These are phyloP conservation scores for Neofusicoccum cordaticola DNA, from an alignment of 2,329 filamentous ascomycete genomes.

Conservation along the genomic window DNA sequence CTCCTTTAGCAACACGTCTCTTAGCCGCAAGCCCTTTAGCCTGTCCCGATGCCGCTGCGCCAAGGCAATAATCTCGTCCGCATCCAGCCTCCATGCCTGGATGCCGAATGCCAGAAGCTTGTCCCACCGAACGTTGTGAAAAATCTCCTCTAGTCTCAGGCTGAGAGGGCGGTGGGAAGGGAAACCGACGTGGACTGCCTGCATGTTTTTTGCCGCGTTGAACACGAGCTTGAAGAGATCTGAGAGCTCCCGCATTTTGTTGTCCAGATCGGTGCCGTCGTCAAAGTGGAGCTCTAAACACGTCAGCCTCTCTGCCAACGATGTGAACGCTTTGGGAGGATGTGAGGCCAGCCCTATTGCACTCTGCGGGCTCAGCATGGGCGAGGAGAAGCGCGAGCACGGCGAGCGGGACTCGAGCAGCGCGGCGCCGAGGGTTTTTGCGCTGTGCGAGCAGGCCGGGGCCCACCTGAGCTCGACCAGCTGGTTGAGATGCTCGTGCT, in stretches of 20 bases:
- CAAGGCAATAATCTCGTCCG: slow-evolving; percentile 59
- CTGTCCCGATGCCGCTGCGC: slow-evolving; percentile 55
- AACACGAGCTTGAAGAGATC: slow-evolving; percentile 58
- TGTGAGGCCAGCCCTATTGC: slow-evolving; percentile 51
- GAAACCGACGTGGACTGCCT: slow-evolving; percentile 64
- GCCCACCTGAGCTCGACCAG: slow-evolving; percentile 59
- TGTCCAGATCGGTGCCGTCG: slow-evolving; percentile 55
- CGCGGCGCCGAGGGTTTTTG: slow-evolving; percentile 57
- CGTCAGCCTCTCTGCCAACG: slow-evolving; percentile 56
- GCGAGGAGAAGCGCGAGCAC: slow-evolving; percentile 60
- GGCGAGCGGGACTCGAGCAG: slow-evolving; percentile 56
- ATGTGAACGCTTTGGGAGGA: slow-evolving; percentile 48
- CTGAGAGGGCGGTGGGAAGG: slow-evolving; percentile 56
- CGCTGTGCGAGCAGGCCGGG: slow-evolving; percentile 60
- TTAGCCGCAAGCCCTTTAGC: slow-evolving; percentile 58
- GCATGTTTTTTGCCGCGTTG: slow-evolving; percentile 57
- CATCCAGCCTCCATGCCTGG: slow-evolving; percentile 61
- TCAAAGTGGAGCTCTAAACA: slow-evolving; percentile 65
- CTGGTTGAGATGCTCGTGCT: slow-evolving; percentile 45
- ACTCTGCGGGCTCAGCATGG: slow-evolving; percentile 61
- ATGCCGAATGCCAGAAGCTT: slow-evolving; percentile 63
- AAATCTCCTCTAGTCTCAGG: slow-evolving; percentile 58
- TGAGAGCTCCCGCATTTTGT: slow-evolving; percentile 58
- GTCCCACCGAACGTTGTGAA: slow-evolving; percentile 61
- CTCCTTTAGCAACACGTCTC: slow-evolving; percentile 60